These are phyloP conservation scores for Microcos paniculata DNA, from an alignment of 345 rosid species.

Conservation along the genomic window DNA sequence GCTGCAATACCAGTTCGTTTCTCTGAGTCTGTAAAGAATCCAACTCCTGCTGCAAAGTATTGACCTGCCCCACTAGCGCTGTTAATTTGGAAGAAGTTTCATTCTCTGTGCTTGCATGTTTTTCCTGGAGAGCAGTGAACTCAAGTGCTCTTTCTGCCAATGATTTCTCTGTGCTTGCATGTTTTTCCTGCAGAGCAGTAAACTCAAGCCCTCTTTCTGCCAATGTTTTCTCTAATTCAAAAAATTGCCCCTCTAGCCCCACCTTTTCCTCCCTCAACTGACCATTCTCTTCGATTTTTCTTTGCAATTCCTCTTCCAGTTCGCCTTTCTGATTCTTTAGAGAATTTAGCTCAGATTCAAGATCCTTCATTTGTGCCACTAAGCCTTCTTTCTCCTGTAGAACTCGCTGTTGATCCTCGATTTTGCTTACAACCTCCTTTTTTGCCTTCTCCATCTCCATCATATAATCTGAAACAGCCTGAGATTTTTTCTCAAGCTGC, in stretches of 20 bases:
- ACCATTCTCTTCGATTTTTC: slow-evolving; percentile 32
- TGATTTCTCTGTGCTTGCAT: slow-evolving; percentile 21
- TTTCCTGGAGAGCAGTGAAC: slow-evolving; percentile 39
- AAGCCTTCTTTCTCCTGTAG: slow-evolving; percentile 48
- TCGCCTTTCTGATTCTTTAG: slow-evolving; percentile 45
- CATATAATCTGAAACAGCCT: slow-evolving; percentile 48
- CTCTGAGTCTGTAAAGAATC: slow-evolving; percentile 43
- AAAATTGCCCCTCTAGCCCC: slow-evolving; percentile 32
- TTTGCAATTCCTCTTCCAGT: slow-evolving; percentile 49
- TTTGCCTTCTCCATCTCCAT: slow-evolving; percentile 42
- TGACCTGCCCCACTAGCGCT: slow-evolving; percentile 38
- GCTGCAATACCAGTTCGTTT: slow-evolving; percentile 38
- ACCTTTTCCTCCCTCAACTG: slow-evolving; percentile 30
- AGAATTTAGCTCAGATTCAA: slow-evolving; percentile 38
- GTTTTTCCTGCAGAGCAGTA: slow-evolving; percentile 37
- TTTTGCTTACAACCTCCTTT: slow-evolving; percentile 35
- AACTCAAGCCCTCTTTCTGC: slow-evolving; percentile 39
- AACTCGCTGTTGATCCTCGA: slow-evolving; percentile 35
- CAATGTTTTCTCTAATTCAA: slow-evolving; percentile 30
- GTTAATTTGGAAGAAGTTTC: slow-evolving; percentile 45
- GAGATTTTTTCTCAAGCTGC: slow-evolving; percentile 49
- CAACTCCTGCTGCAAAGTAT: slow-evolving; percentile 45
- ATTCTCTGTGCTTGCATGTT: slow-evolving; percentile 28
- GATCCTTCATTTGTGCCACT: slow-evolving; percentile 35
- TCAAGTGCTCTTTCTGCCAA: slow-evolving; percentile 36